phyloP scores from a whole-genome alignment of 805 yeast species.

The Ogataea haglerorum region DNA sequence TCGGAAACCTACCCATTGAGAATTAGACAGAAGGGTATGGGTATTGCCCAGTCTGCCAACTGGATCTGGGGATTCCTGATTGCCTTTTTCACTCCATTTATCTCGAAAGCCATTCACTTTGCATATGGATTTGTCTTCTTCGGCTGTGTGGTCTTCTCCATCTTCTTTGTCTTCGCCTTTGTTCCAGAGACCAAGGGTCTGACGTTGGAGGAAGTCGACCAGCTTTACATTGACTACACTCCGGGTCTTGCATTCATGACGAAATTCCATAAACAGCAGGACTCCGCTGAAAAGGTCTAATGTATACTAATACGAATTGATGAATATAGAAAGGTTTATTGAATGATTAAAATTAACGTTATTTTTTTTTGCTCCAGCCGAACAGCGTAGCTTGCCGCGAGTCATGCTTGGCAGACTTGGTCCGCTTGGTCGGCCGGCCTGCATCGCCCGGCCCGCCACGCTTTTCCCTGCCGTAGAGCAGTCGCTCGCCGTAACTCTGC shows the following conservation, averaged over 20 bases:
- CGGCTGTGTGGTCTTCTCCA: slow-evolving; percentile 51
- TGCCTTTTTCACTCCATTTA: slow-evolving; percentile 57
- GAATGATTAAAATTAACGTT: background rate
- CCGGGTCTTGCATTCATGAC: slow-evolving; percentile 30
- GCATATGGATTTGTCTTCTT: slow-evolving; percentile 56
- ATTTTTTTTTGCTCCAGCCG: slow-evolving; percentile 5
- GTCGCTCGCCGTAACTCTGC: slow-evolving; percentile 16
- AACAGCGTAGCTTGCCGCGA: slow-evolving; percentile 2
- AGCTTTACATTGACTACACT: slow-evolving; percentile 39
- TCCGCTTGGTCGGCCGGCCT: no score
- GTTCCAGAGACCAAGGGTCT: slow-evolving; percentile 57
- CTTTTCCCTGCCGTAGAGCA: slow-evolving; percentile 9
- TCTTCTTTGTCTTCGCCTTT: slow-evolving; percentile 51
- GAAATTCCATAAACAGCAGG: slow-evolving; percentile 22
- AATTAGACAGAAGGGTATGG: slow-evolving; percentile 61
- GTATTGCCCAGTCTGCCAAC: slow-evolving; percentile 61
- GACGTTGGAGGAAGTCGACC: slow-evolving; percentile 54
- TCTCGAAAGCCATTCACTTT: slow-evolving; percentile 50
- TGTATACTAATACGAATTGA: slow-evolving; percentile 2
- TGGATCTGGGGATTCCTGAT: slow-evolving; percentile 61
- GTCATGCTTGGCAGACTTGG: background rate
- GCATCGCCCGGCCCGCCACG: background rate
- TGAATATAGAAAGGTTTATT: slow-evolving; percentile 1
- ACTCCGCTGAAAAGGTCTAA: slow-evolving; percentile 1
- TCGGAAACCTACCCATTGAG: slow-evolving; percentile 68